Base-by-base conservation (phyloP, 495 filamentous ascomycete species). In the Lepraria neglecta region DNA sequence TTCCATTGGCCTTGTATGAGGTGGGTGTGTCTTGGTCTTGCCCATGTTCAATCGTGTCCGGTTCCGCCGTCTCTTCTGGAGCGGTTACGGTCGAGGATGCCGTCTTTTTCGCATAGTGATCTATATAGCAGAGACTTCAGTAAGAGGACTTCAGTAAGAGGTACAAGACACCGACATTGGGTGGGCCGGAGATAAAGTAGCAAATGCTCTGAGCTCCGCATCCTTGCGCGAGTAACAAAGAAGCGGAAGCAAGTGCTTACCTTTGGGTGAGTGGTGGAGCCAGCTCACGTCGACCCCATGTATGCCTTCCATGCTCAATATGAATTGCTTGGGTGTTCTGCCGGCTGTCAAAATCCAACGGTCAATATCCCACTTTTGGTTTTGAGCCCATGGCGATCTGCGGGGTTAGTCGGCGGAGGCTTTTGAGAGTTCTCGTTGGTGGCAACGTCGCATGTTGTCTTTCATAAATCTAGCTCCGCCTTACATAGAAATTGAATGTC, bases 271-370 rank as follows among this genome's bases (percentile, higher is more conserved):
- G 67, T 85, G 83, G 72, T 87, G 84, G 52, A 87, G 78, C 84
- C 84, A 87, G 72, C 78, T 82, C 59, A 87, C 84, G 73, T 87
- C 84, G 56, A 87, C 82, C 24, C 84, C 84, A 69, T 86, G 79
- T 62, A 84, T 77, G 43, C 76, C 78, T 70, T 87, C 84, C 84
- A 82, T 82, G 19, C 9, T 47, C 19, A 21, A 3, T 27, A 59
- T 48, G 24, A 38, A 52, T 48, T 35, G 38, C 40, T 19, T 15
- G 50, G 21, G 35, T 11, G 33, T 52, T 60, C 12, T 28, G 42
- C 14, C n/a, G n/a, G 48, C 38, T 43, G 48, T 53, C 42, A n/a
- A 7, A 19, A 43, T 40, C 21, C 40, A 45, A 48, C 10, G 45
- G 30, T 60, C 48, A 53, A 21, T 31, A 19, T 50, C 21, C 19